A percentile compares a stretch with the other conserved stretches of the same genome.
phyloP scores from a whole-genome alignment of 768 basidiomycete species.

The Crucibulum laeve region DNA sequence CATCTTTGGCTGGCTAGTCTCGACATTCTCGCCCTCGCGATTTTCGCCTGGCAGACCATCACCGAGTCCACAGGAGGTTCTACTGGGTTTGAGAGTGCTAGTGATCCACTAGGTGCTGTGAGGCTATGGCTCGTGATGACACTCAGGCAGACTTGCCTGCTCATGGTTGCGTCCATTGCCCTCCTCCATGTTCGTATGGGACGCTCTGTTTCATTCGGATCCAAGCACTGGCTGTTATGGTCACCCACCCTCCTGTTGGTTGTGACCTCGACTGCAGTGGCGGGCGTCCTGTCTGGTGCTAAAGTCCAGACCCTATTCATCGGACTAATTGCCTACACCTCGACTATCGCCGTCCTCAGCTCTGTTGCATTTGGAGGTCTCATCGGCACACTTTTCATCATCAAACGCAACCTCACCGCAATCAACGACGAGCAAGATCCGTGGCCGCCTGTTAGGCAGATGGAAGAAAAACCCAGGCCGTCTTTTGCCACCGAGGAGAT shows the following conservation, averaged over 20 bases:
- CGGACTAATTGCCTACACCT: conserved; percentile 58
- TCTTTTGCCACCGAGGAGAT: conserved; percentile 72
- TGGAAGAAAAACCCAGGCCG: conserved; percentile 51
- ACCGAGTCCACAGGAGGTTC: conserved; percentile 46
- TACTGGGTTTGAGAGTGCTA: conserved; percentile 35
- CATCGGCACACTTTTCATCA: conserved; percentile 56
- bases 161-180: conserved; percentile 55
- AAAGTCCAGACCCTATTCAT: conserved; percentile 52
- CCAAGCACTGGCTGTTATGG: conserved; percentile 74
- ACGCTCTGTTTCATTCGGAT: conserved; percentile 63
- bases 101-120: conserved; percentile 48
- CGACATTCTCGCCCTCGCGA: conserved; percentile 55
- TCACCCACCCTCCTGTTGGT: conserved; percentile 54
- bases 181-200: conserved; percentile 70
- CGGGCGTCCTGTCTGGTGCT: conserved; percentile 52
- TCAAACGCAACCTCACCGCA: conserved; percentile 61
- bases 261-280: conserved; percentile 52
- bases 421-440: conserved; percentile 45
- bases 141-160: conserved; percentile 62
- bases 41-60: conserved; percentile 67
- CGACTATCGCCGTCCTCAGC: conserved; percentile 45
- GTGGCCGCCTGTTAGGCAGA: conserved; percentile 56
- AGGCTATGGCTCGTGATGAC: conserved; percentile 70
- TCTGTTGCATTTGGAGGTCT: conserved; percentile 54
- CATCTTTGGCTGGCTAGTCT: conserved; percentile 71